These are phyloP conservation scores for Diaporthe batatas DNA, from an alignment of 2,329 filamentous ascomycete species.

Conservation along the genomic window DNA sequence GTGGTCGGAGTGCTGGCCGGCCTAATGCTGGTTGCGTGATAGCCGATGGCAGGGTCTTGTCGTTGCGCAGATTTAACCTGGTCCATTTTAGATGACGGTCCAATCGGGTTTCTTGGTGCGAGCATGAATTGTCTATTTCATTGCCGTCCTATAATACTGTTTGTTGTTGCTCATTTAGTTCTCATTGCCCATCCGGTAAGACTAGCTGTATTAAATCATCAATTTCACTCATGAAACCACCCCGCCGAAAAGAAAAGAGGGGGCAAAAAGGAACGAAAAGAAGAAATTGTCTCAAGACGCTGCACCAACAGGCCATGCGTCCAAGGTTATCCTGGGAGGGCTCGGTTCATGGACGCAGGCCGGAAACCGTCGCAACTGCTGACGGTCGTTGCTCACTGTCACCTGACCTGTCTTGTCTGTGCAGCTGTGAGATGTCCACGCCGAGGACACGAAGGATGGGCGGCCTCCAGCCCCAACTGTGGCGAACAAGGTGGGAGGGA, in stretches of 20 bases:
- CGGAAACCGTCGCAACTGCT: too few relatives aligned
- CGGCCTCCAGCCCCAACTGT: constrained; percentile 40
- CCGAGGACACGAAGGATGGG: background rate
- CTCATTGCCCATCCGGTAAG: constrained; percentile 4
- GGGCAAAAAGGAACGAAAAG: too few relatives aligned
- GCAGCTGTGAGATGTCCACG: background rate
- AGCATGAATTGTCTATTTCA: constrained; percentile 20
- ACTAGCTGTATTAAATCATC: constrained; percentile 21
- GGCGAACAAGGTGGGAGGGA: constrained; percentile 25
- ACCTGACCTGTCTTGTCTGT: background rate
- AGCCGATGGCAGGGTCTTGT: background rate
- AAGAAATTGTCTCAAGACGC: too few relatives aligned
- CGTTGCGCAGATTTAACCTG: constrained; percentile 12
- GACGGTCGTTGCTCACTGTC: too few relatives aligned
- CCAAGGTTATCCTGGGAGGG: too few relatives aligned
- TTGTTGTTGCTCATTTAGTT: constrained; percentile 25
- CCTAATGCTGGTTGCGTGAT: constrained; percentile 27
- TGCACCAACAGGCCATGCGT: too few relatives aligned
- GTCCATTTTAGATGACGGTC: constrained; percentile 10
- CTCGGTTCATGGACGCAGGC: too few relatives aligned
- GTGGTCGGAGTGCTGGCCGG: constrained; percentile 2
- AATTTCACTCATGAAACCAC: constrained; percentile 8
- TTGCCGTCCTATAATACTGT: constrained; percentile 7
- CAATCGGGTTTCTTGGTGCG: background rate
- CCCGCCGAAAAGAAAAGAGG: too few relatives aligned